Percentiles rank a stretch among this genome's conserved stretches.
phyloP scores from a whole-genome alignment of 192 early-diverging fungal species.

The Umbelopsis sp. region DNA sequence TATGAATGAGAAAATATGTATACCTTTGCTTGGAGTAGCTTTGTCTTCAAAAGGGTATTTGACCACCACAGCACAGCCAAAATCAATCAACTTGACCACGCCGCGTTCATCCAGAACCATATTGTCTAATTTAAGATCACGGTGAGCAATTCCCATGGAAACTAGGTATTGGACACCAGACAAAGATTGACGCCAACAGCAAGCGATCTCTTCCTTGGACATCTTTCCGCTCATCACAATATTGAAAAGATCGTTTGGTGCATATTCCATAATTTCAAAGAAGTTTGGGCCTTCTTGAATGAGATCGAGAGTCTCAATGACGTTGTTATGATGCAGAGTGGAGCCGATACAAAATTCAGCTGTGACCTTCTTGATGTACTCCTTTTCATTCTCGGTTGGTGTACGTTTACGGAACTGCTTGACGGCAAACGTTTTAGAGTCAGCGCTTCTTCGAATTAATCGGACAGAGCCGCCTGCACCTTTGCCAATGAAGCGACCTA shows the following conservation, averaged over 20 bases:
- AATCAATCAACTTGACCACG: constrained; percentile 87
- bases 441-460: constrained; percentile 59
- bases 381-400: constrained; percentile 66
- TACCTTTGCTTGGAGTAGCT: constrained; percentile 48
- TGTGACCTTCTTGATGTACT: constrained; percentile 83
- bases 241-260: constrained; percentile 87
- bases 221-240: constrained; percentile 78
- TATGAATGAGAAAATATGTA: not conserved
- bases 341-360: constrained; percentile 87
- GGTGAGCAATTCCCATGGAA: constrained; percentile 76
- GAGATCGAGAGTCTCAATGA: constrained; percentile 80
- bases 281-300: constrained; percentile 66
- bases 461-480: constrained; percentile 80
- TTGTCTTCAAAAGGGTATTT: constrained; percentile 78
- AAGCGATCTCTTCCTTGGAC: constrained; percentile 78
- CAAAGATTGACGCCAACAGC: constrained; percentile 82
- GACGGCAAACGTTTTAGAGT: constrained; percentile 72
- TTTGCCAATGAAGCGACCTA: constrained; percentile 54
- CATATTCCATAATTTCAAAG: constrained; percentile 92
- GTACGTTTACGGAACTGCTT: constrained; percentile 80
- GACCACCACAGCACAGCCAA: constrained; percentile 86
- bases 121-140: constrained; percentile 88
- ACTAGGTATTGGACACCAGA: constrained; percentile 79
- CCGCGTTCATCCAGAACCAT: constrained; percentile 72
- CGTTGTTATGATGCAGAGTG: constrained; percentile 76